Conservation (phyloP, 345 rosid species). For the Gossypium ekmanianum region DNA sequence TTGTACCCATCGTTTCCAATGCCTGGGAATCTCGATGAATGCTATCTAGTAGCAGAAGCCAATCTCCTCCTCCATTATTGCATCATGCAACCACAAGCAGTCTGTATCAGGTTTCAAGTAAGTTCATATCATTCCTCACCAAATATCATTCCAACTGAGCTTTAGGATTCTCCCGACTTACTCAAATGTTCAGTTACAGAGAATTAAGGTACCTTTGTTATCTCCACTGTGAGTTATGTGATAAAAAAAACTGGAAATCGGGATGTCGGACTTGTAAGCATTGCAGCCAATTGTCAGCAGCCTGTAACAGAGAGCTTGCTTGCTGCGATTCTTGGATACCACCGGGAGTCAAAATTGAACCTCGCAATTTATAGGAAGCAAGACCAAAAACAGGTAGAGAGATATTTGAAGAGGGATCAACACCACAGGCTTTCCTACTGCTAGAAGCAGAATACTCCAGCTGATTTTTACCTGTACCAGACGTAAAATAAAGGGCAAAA, state of each 20-base stretch:
- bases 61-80: too few relatives aligned
- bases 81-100: neutral
- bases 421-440: constrained; percentile 33
- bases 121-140: constrained; percentile 3
- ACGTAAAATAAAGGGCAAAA: constrained; percentile 5
- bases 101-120: constrained; percentile 5
- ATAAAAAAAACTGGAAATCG: constrained; percentile 51
- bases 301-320: constrained; percentile 33
- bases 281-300: constrained; percentile 51
- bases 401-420: constrained; percentile 36
- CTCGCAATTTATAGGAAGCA: constrained; percentile 63
- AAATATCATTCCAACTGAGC: constrained; percentile 10
- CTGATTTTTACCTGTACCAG: constrained; percentile 36
- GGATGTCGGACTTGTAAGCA: constrained; percentile 43
- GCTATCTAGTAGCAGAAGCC: neutral
- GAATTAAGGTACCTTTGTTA: constrained; percentile 19
- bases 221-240: constrained; percentile 41
- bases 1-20: neutral
- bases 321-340: constrained; percentile 42
- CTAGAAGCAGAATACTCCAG: constrained; percentile 22
- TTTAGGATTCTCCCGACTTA: constrained; percentile 11
- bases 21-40: neutral
- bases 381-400: constrained; percentile 64
- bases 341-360: constrained; percentile 50
- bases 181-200: neutral